A percentile compares a stretch with the other conserved stretches of the same genome.
Evolutionary conservation across 2,329 filamentous ascomycete genomes (phyloP).

Genomic region (Diaporthe nobilis): DNA sequence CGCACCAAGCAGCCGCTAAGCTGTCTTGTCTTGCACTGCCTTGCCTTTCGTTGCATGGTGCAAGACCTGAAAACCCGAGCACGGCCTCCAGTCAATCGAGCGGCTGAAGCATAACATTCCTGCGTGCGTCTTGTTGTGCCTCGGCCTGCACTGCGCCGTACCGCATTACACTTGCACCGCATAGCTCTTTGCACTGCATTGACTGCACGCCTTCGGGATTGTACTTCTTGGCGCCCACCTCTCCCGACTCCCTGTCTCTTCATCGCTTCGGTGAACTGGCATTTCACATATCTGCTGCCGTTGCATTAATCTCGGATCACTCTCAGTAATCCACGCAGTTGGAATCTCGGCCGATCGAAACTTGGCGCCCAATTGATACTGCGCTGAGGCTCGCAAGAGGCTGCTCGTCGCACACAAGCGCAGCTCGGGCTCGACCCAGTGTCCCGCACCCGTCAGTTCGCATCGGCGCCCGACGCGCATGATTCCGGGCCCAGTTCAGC

Average conservation of each 20-base stretch:
- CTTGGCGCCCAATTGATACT: conserved; percentile 9
- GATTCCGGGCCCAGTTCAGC: conserved; percentile 7
- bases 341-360: background rate
- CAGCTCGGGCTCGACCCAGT: conserved; percentile 15
- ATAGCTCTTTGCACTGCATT: conserved; percentile 28
- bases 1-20: background rate
- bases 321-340: background rate
- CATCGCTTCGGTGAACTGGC: background rate
- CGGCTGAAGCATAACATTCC: conserved; percentile 23
- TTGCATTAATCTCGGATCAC: background rate
- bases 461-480: conserved; percentile 29
- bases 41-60: background rate
- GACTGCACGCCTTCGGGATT: conserved; percentile 29
- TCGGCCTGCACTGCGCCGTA: conserved; percentile 20
- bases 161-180: conserved; percentile 25
- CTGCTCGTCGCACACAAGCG: background rate
- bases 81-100: background rate
- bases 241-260: background rate
- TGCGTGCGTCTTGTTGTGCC: conserved; percentile 20
- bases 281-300: background rate
- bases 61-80: background rate
- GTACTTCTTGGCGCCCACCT: conserved; percentile 30
- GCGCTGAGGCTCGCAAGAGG: background rate
- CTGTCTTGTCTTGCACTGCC: background rate
- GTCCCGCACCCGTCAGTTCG: conserved; percentile 14